Evolutionary conservation across 1,284 basidiomycete genomes (phyloP).

Genomic region (Crepidotus sp.): DNA sequence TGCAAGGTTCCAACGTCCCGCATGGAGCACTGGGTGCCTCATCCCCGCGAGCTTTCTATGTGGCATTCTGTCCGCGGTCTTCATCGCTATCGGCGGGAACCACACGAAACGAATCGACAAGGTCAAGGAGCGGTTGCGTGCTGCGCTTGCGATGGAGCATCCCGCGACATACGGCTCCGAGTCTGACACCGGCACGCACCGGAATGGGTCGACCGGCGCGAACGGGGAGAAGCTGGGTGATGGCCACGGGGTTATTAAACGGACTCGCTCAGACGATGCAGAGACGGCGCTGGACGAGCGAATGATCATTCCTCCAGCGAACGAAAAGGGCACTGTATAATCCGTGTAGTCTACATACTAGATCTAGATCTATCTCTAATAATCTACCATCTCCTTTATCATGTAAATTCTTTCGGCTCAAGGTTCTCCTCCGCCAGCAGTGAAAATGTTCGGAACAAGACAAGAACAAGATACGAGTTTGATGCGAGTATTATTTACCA

Average conservation of each 20-base stretch:
- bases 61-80: slow-evolving; percentile 70
- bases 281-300: slow-evolving; percentile 27
- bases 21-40: slow-evolving; percentile 63
- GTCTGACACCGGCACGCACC: neutral
- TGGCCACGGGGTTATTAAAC: neutral
- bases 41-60: slow-evolving; percentile 75
- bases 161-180: slow-evolving; percentile 3
- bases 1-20: slow-evolving; percentile 48
- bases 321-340: slow-evolving; percentile 16
- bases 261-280: neutral
- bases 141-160: slow-evolving; percentile 43
- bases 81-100: slow-evolving; percentile 73
- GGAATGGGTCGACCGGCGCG: neutral
- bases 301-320: slow-evolving; percentile 28
- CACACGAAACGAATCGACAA: slow-evolving; percentile 71
- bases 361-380: too few species aligned
- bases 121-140: slow-evolving; percentile 62
- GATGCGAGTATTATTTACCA: too few species aligned
- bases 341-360: neutral
- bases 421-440: too few species aligned
- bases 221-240: slow-evolving; percentile 2
- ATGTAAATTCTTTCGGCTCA: too few species aligned
- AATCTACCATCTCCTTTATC: too few species aligned
- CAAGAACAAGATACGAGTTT: too few species aligned
- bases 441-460: too few species aligned